Evolutionary conservation across 768 basidiomycete species (phyloP), one percentile per base, ranked within the genome.

Genomic region (Tylopilus balloui): DNA sequence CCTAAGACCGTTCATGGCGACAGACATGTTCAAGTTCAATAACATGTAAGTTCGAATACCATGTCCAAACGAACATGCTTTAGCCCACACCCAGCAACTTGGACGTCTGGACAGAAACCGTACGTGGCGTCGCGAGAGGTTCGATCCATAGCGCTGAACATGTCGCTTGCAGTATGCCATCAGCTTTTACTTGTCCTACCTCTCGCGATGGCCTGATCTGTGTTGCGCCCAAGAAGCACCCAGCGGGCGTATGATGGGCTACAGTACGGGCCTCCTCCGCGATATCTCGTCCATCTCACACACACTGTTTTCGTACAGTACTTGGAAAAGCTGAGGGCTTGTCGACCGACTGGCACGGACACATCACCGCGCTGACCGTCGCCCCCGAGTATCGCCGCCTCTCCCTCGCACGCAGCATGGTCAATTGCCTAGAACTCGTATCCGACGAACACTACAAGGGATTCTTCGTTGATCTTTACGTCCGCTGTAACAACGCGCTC

Each of bases 61-160:
- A 10, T 27, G 17, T 28, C 42, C 20, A 21, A 8, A 19, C n/a
- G 2, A 17, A 36, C 41, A 4, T 45, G n/a, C 51, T 37, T 55
- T 47, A 62, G 34, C 12, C 25, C 50, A 48, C 39, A 7, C 43
- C 1, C 67, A 92, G 91, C 52, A 98, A 99, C 69, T 71, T 95
- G 62, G 95, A 98, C 67, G 74, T 93, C 38, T 97, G 92, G 92
- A 97, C 96, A 38, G 95, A 98, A 71, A 98, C 96, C 19, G 94
- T 92, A 59, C 62, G 84, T 71, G 21, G 7, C 6, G 14, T 46
- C 6, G 4, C 45, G 19, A 31, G 13, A 14, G 17, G 17, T 23
- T 24, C 35, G 15, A 31, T 42, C 19, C 32, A 14, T 42, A 17
- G 4, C 43, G n/a, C 45, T 53, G 23, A n/a, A 58, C 49, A 25